Conservation (phyloP, 2,329 filamentous ascomycete genomes). For the Fusarium nurragi region DNA sequence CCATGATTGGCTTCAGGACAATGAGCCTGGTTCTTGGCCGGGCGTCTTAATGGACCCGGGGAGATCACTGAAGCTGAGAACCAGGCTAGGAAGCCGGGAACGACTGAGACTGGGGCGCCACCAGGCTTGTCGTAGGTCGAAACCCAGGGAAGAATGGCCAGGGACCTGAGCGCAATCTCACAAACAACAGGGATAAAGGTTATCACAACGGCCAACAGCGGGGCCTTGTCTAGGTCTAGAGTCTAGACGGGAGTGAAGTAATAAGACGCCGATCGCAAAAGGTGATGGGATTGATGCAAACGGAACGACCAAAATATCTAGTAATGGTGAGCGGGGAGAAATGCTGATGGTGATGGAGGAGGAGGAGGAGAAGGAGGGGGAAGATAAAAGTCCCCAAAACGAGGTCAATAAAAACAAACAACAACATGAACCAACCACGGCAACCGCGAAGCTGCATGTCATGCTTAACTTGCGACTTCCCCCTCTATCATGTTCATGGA, state of each 20-base stretch:
- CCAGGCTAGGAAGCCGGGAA: conserved; percentile 14
- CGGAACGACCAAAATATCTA: conserved; percentile 27
- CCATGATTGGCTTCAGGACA: conserved; percentile 25
- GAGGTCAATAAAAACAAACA: conserved; percentile 36
- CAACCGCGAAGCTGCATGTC: conserved; percentile 26
- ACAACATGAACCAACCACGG: conserved; percentile 31
- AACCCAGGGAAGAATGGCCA: conserved; percentile 28
- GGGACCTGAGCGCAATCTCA: conserved; percentile 42
- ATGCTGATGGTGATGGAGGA: conserved; percentile 20
- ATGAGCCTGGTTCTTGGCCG: conserved; percentile 12
- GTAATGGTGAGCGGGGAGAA: conserved; percentile 21
- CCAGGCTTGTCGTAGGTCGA: no score
- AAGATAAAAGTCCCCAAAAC: not conserved
- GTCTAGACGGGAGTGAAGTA: conserved; percentile 3
- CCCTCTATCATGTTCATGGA: not conserved
- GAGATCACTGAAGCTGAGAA: conserved; percentile 16
- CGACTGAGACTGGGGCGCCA: conserved; percentile 35
- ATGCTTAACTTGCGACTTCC: not conserved
- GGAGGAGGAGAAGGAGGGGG: not conserved
- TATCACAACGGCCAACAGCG: conserved; percentile 38
- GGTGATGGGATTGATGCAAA: conserved; percentile 27
- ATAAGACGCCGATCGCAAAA: conserved; percentile 12
- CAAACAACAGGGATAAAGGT: conserved; percentile 35
- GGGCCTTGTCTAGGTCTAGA: conserved; percentile 27
- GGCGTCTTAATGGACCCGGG: conserved; percentile 16